Evolutionary conservation across 768 basidiomycete species (phyloP), one percentile per base, ranked within the genome.

Genomic region (Lentinula lateritia): DNA sequence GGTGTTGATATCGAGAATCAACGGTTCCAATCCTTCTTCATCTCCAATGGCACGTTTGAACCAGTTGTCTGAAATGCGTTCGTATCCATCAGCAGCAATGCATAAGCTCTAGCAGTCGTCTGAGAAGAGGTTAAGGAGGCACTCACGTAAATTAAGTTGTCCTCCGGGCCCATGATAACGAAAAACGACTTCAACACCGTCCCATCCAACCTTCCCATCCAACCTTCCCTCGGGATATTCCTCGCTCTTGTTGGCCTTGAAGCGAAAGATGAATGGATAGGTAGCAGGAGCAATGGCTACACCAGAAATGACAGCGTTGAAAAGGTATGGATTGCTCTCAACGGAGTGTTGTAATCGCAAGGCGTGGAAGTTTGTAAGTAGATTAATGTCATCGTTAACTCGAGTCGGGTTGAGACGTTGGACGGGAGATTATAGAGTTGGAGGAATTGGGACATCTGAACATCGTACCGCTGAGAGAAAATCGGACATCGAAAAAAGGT

Each of bases 1-100:
- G 28, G 18, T 28, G 41, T 16, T 53, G 12, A 57, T 15, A 13
- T 61, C 61, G 32, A 13, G 3, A 1, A 61, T 4, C 6, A 42
- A 46, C 20, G 13, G 6, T n/a, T 43, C 36, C 0, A 61, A 1
- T 28, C 52, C 46, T 53, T 61, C 57, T 20, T 61, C 61, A 34
- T 58, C 32, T 10, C 52, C 52, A 9, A 35, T 16, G 42, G 53
- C 48, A 18, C 61, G 61, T 15, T 53, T 50, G 7, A 57, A 57
- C 53, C 54, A 61, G 18, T 56, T 58, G 39, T 57, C 38, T 8
- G 61, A 54, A 20, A 61, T 61, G 18, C 61, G 61, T 28, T 61
- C 61, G 41, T 61, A 46, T 5, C 61, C 61, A 34, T 41, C 15
- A 12, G 13, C 13, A 6, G 38, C 38, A 39, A 9, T 39, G 38